A percentile compares a stretch with the other conserved stretches of the same genome.
Conservation (phyloP, 331 rosid species). For the Cucumis variabilis region DNA sequence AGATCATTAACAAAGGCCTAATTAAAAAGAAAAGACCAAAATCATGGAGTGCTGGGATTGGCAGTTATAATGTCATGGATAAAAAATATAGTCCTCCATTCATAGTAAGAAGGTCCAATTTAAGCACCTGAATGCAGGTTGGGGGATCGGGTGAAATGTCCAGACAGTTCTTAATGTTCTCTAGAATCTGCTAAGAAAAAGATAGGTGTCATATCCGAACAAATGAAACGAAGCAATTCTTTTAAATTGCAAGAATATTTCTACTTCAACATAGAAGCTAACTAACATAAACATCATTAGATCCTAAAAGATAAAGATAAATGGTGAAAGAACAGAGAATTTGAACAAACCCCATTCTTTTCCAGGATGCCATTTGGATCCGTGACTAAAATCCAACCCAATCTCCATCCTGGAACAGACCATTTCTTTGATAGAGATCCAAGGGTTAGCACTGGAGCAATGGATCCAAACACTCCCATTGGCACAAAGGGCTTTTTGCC, state of each 20-base stretch:
- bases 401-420: slow-evolving; percentile 78
- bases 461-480: slow-evolving; percentile 66
- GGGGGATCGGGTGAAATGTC: slow-evolving; percentile 57
- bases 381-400: slow-evolving; percentile 71
- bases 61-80: not conserved
- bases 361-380: slow-evolving; percentile 60
- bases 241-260: not conserved
- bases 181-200: slow-evolving; percentile 46
- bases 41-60: not conserved
- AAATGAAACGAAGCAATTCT: not conserved
- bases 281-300: not conserved
- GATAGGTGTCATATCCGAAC: slow-evolving; percentile 1
- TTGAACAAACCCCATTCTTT: slow-evolving; percentile 52
- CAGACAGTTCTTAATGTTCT: slow-evolving; percentile 43
- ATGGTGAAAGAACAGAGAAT: not conserved
- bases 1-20: not conserved
- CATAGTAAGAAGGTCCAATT: not conserved
- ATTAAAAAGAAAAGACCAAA: not conserved
- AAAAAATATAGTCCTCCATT: not conserved
- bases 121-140: slow-evolving; percentile 69
- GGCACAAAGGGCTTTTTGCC: slow-evolving; percentile 76
- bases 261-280: not conserved
- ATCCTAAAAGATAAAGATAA: not conserved
- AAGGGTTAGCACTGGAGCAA: slow-evolving; percentile 69
- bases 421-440: slow-evolving; percentile 80